Conservation (phyloP, 148 eudicot genomes). For the Chenopodium quinoa region DNA sequence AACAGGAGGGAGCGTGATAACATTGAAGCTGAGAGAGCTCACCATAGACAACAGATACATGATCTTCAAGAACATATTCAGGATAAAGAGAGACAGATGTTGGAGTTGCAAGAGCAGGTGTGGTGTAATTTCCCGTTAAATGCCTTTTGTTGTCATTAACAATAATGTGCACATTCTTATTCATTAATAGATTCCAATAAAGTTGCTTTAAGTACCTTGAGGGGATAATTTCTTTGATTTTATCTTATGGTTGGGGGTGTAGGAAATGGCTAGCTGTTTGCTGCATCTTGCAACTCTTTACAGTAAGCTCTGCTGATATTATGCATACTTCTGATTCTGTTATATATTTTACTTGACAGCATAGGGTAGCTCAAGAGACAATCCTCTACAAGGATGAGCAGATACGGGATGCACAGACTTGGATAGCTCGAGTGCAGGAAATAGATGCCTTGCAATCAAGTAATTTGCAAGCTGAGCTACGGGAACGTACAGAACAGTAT, state of each 20-base stretch:
- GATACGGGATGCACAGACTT: constrained; percentile 79
- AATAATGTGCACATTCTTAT: not conserved
- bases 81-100: constrained; percentile 76
- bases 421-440: constrained; percentile 85
- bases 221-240: not conserved
- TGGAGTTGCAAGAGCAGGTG: constrained; percentile 98
- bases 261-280: not conserved
- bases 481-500: constrained; percentile 80
- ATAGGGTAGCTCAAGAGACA: constrained; percentile 79
- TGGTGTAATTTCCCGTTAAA: constrained; percentile 1
- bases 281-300: not conserved
- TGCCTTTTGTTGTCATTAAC: not conserved
- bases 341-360: constrained; percentile 46
- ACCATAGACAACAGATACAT: constrained; percentile 80
- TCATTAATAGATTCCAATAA: not conserved
- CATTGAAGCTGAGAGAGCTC: constrained; percentile 87
- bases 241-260: not conserved
- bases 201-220: not conserved
- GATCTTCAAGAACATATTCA: constrained; percentile 92
- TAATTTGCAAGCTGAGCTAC: constrained; percentile 76
- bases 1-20: constrained; percentile 87
- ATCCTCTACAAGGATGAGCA: constrained; percentile 78
- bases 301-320: not conserved
- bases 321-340: not conserved
- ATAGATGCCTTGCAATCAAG: constrained; percentile 79